Evolutionary conservation across 352 stramenopile genomes (phyloP), one percentile per base, ranked within the genome.

Genomic region (Saprolegnia diclina): DNA sequence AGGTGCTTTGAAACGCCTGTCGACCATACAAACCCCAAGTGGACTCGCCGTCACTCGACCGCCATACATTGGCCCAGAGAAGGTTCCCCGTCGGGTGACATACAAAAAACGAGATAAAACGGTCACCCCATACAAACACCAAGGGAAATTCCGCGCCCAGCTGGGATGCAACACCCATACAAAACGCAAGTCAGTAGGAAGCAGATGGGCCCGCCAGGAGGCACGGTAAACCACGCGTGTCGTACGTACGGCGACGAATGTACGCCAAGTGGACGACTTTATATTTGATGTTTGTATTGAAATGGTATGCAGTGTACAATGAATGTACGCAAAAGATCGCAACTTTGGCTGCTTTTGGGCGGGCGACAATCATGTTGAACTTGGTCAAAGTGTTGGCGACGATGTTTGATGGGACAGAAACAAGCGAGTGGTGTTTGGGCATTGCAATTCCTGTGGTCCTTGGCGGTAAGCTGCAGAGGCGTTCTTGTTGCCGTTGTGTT

Each of bases 81-180:
- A n/a, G 13, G 52, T n/a, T 19, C 13, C 16, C 52, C 11, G 52
- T 59, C 52, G 35, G 24, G 52, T 59, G 52, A 59, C 52, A 59
- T 59, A 59, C 52, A 59, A 59, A 59, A 59, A 26, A 16, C 52
- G 13, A 59, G 11, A 59, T 59, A 59, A 59, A 26, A 16, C 11
- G 18, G 19, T 11, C 24, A 24, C 13, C 1, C 24, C 35, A 59
- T 59, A 59, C 52, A 59, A 59, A 59, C 24, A 16, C n/a, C n/a
- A 24, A 59, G 52, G 4, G 13, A 42, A 59, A 14, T 26, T 24
- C 35, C 13, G 52, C 52, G 11, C 11, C 42, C 42, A 48, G 42
- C 42, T 48, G 42, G 42, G 4, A 48, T 14, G 42, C 42, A 48
- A 48, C 42, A n/a, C 29, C 3, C 42, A 48, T 48, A 48, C 42